Evolutionary conservation across 768 basidiomycete genomes (phyloP), one percentile per base, ranked within the genome.

Genomic region (Amanita jacksonii): DNA sequence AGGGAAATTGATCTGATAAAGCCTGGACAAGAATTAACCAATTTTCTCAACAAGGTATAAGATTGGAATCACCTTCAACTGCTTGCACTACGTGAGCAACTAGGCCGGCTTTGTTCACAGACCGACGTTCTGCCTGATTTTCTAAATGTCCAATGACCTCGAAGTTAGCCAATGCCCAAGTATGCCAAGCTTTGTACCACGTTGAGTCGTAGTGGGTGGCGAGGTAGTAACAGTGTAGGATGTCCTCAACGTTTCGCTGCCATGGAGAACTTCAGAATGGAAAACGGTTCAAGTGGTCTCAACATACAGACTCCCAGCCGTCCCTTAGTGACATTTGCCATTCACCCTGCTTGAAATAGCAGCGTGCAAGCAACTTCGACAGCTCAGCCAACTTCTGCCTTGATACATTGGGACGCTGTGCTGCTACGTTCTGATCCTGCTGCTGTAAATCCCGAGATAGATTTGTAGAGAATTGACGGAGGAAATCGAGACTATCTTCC

Each of bases 171-270:
- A 98, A 68, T 2, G 96, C 94, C 91, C 92, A 99, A 1, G 90
- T 91, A 56, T 99, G 96, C 93, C 93, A 98, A 13, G 94, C 96
- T 59, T 99, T 97, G 63, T 97, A 97, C 96, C 96, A 99, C n/a
- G 74, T 71, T 3, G 85, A 78, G 59, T 98, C 94, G 51, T 88
- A 88, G 53, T 85, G 81, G 2, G 96, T 98, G 0, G 96, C 88
- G 23, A 83, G 70, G 40, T 75, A 71, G 62, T 96, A 97, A 3
- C 87, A 80, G 51, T 81, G 76, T 5, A 99, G 65, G 45, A 97
- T 89, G 34, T 85, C 82, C 41, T 81, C 76, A 18, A 85, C 77
- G 46, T 88, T 83, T 49, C 81, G 70, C 88, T 92, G n/a, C n/a
- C n/a, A 54, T 24, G 38, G 7, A 23, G 12, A 40, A 6, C 3